Base-by-base conservation (phyloP, 2,329 filamentous ascomycete species). In the Mariannaea elegans region DNA sequence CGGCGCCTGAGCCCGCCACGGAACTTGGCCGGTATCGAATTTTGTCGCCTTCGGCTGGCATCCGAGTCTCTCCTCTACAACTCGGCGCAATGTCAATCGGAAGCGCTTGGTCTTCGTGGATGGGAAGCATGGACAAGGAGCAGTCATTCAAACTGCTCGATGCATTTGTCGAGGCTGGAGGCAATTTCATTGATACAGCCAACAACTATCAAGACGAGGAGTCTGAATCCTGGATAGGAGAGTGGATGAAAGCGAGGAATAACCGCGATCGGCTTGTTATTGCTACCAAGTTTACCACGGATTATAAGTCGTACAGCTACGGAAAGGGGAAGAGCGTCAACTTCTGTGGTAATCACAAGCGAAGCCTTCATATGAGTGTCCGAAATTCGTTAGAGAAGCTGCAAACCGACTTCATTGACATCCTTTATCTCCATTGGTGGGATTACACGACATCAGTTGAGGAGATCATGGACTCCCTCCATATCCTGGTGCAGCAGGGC, bases 21-120 rank as follows among this genome's bases (percentile, higher is more conserved):
- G 51, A 38, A 18, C 42, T 55, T 39, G 41, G 31, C 9, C 41
- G 42, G 3, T 47, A 47, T 29, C 42, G 42, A n/a, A 13, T 32
- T 18, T 32, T 47, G 29, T 23, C 42, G 8, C 29, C 18, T 10
- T 46, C 51, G 8, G 51, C 51, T 8, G 41, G 29, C 23, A 21
- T 46, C 9, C 42, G 42, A 12, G 41, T 55, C 13, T 36, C 41
- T n/a, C 48, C 48, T 21, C 18, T 42, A n/a, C 34, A 29, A n/a
- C 23, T 51, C 10, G 48, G 48, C 4, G 46, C 78, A 47, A 85
- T 86, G 83, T 81, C 76, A 56, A 77, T 85, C 60, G 83, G 83
- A 21, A 73, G 76, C 9, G 76, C 79, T 4, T 84, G 81, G 80
- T 71, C 67, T 7, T 59, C 70, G 0, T 66, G 75, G 19, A 77